Base-by-base conservation (phyloP, 371 early-diverging fungal genomes). In the Blyttiomyces sp. region DNA sequence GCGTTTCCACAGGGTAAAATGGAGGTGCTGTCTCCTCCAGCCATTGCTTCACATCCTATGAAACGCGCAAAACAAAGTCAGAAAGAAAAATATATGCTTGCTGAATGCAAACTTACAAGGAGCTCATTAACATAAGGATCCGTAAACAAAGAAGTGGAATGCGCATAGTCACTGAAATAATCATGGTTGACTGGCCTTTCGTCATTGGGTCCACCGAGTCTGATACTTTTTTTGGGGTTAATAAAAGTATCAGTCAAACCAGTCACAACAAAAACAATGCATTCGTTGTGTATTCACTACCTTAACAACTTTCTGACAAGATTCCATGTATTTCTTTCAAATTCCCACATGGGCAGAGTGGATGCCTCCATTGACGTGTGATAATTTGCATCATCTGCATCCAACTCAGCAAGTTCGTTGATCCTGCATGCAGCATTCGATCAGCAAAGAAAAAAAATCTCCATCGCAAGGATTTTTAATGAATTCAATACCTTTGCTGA, bases 21-120 rank as follows among this genome's bases (percentile, higher is more conserved):
- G 58, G 54, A 2, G 74, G 74, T 13, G 84, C 83, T 1, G 70
- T 77, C 28, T 71, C 72, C 63, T 85, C 82, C 5, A 85, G 66
- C 84, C 84, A 85, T 23, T 53, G 34, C 24, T 73, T 76, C 49
- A 84, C 79, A 16, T 56, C 57, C 73, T 76, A 24, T 16, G 39
- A 24, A 34, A 30, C n/a, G n/a, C n/a, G n/a, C n/a, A n/a, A n/a
- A n/a, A n/a, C n/a, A n/a, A n/a, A n/a, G n/a, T n/a, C n/a, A n/a
- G n/a, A n/a, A n/a, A n/a, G n/a, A n/a, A n/a, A n/a, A n/a, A n/a
- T n/a, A n/a, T n/a, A n/a, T n/a, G n/a, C n/a, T n/a, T n/a, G n/a
- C n/a, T n/a, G n/a, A n/a, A 28, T n/a, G 3, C 5, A 16, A 17
- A 23, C 32, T 34, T 5, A 4, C n/a, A 4, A 31, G 3, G 9